phyloP scores from a whole-genome alignment of 768 basidiomycete genomes.

The Clitopilus hobsonii region DNA sequence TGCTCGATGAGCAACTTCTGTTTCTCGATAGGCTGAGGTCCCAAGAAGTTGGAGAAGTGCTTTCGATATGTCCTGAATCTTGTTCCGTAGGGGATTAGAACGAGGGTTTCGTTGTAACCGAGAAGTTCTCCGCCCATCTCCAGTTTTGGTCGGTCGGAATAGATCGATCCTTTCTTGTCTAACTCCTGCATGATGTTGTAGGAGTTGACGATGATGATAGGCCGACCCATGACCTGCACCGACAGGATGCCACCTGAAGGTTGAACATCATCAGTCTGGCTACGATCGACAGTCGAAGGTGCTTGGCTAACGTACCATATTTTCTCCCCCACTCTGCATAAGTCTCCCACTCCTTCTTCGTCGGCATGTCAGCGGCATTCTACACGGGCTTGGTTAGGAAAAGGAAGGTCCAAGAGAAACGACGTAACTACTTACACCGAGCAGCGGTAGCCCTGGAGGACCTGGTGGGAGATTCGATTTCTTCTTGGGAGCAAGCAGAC shows the following conservation, averaged over 20 bases:
- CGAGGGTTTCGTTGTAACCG: slow-evolving; percentile 44
- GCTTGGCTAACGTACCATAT: slow-evolving; percentile 33
- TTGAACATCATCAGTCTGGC: not conserved
- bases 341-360: slow-evolving; percentile 38
- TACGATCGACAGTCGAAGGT: not conserved
- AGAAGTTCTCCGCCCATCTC: slow-evolving; percentile 49
- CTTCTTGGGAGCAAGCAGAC: slow-evolving; percentile 12
- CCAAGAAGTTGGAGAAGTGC: slow-evolving; percentile 37
- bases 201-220: slow-evolving; percentile 46
- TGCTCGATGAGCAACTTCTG: slow-evolving; percentile 27
- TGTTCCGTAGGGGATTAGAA: slow-evolving; percentile 36
- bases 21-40: slow-evolving; percentile 22
- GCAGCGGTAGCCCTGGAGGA: slow-evolving; percentile 33
- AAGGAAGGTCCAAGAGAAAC: not conserved
- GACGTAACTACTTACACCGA: slow-evolving; percentile 27
- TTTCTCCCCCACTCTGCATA: slow-evolving; percentile 49
- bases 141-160: slow-evolving; percentile 43
- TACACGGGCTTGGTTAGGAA: slow-evolving; percentile 10
- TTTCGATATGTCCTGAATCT: slow-evolving; percentile 41
- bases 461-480: slow-evolving; percentile 30
- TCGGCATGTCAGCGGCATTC: slow-evolving; percentile 46
- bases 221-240: slow-evolving; percentile 37
- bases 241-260: slow-evolving; percentile 31
- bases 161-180: slow-evolving; percentile 41
- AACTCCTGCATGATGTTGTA: slow-evolving; percentile 37